phyloP scores from a whole-genome alignment of 2,329 filamentous ascomycete genomes.

The Fusarium circinatum region DNA sequence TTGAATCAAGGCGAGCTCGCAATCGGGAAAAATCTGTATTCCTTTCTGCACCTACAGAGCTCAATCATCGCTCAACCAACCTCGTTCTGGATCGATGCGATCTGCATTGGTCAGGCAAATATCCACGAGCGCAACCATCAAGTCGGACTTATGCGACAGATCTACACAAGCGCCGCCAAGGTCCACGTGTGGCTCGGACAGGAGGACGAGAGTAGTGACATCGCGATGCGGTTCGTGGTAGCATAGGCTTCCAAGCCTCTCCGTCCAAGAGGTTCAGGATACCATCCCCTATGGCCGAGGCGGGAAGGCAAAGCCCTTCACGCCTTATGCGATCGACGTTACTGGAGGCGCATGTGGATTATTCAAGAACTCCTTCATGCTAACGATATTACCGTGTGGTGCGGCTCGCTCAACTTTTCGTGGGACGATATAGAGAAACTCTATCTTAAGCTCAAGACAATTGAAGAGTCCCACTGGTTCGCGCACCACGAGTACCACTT shows the following conservation, averaged over 20 bases:
- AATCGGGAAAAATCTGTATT: not conserved
- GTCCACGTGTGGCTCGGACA: not conserved
- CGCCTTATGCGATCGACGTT: not conserved
- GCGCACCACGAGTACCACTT: not conserved
- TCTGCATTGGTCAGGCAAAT: not conserved
- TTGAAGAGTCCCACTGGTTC: not conserved
- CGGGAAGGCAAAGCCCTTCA: not conserved
- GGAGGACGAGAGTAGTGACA: not conserved
- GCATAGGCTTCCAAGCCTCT: not conserved
- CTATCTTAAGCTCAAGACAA: not conserved
- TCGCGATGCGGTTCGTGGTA: not conserved
- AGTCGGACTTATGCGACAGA: not conserved
- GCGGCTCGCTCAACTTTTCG: not conserved
- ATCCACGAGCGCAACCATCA: not conserved
- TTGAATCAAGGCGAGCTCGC: not conserved
- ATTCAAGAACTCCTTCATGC: not conserved
- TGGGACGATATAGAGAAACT: not conserved
- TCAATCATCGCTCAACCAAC: not conserved
- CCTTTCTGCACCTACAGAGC: not conserved
- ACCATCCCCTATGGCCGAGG: accelerated
- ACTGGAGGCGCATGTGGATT: not conserved
- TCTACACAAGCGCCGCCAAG: not conserved
- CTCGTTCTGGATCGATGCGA: not conserved
- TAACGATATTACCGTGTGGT: not conserved
- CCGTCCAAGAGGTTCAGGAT: not conserved